A percentile compares a stretch with the other conserved stretches of the same genome.
Conservation (phyloP, 768 basidiomycete genomes). For the Suillus weaverae region DNA sequence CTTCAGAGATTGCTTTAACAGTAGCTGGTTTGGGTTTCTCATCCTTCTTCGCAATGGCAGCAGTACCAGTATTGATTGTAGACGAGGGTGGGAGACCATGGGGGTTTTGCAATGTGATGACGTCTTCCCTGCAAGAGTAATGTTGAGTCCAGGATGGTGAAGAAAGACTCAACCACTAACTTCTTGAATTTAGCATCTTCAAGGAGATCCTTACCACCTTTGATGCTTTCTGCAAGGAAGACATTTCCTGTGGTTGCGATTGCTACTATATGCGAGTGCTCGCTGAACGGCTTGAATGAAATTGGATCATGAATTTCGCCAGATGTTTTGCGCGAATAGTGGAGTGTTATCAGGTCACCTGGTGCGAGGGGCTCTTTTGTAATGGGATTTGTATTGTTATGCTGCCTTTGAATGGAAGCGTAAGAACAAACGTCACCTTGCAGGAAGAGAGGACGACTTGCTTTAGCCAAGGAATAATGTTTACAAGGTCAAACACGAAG, state of each 20-base stretch:
- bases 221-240: conserved; percentile 88
- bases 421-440: conserved; percentile 13
- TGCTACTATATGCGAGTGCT: conserved; percentile 93
- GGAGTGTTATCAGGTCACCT: conserved; percentile 72
- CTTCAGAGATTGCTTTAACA: conserved; percentile 35
- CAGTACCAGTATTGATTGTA: conserved; percentile 31
- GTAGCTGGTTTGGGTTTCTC: conserved; percentile 28
- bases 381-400: conserved; percentile 77
- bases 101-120: conserved; percentile 93
- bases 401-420: conserved; percentile 52
- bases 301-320: conserved; percentile 94
- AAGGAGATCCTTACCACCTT: conserved; percentile 83
- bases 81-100: conserved; percentile 72
- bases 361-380: conserved; percentile 73
- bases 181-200: conserved; percentile 84
- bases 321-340: conserved; percentile 81
- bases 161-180: conserved; percentile 38
- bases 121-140: conserved; percentile 59
- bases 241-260: conserved; percentile 91
- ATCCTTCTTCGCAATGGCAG: conserved; percentile 36
- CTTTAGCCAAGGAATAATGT: conserved; percentile 96
- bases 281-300: conserved; percentile 95
- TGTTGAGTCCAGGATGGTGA: conserved; percentile 3
- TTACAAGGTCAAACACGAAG: conserved; percentile 83
- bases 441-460: conserved; percentile 34